phyloP scores from a whole-genome alignment of 1,284 basidiomycete genomes.

The Leccinum pachyderme region DNA sequence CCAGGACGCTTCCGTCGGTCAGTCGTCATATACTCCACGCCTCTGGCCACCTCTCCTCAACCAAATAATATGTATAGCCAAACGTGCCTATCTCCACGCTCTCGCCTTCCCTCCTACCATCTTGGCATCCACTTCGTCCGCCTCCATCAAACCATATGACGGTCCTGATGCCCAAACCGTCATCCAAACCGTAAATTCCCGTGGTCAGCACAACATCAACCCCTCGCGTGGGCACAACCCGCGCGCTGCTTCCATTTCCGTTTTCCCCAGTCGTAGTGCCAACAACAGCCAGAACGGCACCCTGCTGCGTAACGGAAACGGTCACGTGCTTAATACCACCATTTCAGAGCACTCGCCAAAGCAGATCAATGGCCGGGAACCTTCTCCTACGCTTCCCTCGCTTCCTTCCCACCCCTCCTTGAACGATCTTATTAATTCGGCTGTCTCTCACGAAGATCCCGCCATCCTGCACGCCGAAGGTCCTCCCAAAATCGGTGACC shows the following conservation, averaged over 20 bases:
- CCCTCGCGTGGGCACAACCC: slow-evolving; percentile 66
- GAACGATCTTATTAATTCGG: slow-evolving; percentile 74
- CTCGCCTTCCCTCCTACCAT: slow-evolving; percentile 80
- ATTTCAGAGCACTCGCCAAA: slow-evolving; percentile 51
- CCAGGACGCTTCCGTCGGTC: slow-evolving; percentile 78
- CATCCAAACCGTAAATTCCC: slow-evolving; percentile 83
- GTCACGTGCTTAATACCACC: slow-evolving; percentile 41
- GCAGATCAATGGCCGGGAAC: slow-evolving; percentile 48
- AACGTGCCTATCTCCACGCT: slow-evolving; percentile 90
- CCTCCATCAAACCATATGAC: slow-evolving; percentile 86
- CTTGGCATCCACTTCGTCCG: slow-evolving; percentile 58
- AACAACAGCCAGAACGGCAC: slow-evolving; percentile 42
- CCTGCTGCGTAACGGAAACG: slow-evolving; percentile 37
- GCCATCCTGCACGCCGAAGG: slow-evolving; percentile 49
- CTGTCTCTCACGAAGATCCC: slow-evolving; percentile 55
- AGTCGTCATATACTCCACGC: slow-evolving; percentile 36
- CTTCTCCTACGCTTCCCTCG: slow-evolving; percentile 77
- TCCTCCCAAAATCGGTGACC: slow-evolving; percentile 73
- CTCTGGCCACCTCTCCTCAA: background rate
- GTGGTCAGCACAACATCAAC: slow-evolving; percentile 60
- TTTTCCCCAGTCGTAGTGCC: slow-evolving; percentile 50
- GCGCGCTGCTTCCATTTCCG: slow-evolving; percentile 68
- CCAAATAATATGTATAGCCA: slow-evolving; percentile 56
- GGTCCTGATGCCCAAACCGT: slow-evolving; percentile 89
- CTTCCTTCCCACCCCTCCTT: slow-evolving; percentile 78